Base-by-base conservation (phyloP, 495 filamentous ascomycete species). In the Terfezia boudieri region DNA sequence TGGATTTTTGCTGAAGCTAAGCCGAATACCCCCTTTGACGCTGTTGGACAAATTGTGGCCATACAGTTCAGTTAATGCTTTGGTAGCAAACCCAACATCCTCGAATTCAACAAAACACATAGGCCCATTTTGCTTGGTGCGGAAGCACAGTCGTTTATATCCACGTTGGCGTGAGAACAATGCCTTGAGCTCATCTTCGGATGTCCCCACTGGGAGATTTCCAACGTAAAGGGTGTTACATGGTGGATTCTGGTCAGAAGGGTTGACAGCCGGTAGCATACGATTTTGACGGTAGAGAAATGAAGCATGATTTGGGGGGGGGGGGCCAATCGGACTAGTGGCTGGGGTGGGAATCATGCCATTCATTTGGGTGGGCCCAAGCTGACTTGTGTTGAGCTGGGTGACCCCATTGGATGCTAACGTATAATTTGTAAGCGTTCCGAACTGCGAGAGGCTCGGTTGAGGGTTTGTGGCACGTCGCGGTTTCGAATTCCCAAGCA, bases 71-170 rank as follows among this genome's bases (percentile, higher is more conserved):
- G 89, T 84, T 9, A 96, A 73, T 0, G 89, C 82, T 65, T 92
- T 93, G 55, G 90, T 95, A 8, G 90, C 90, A 64, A 86, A 90
- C 22, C 82, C 81, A 46, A 94, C 78, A 64, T 98, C 88, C 60
- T 96, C 90, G 64, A 96, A 98, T 67, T 98, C 92, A 43, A 98
- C 90, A 62, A 96, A 96, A 63, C 90, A 96, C 92, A 96, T 96
- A 11, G 92, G 90, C 0, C 92, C 92, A 62, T 96, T 94, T 59
- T 88, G 83, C 69, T 98, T 98, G 52, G 89, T 94, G n/a, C 92
- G 78, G 71, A 94, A 94, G 62, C 87, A 95, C 5, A 98, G 79
- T 38, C 90, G 75, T 70, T 93, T 98, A 67, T 96, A 98, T 14
- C 90, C 90, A 37, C 88, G 84, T 60, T 92, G 84, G 67, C 89